Conservation (phyloP, 768 basidiomycete genomes). For the Boletus patriciae region DNA sequence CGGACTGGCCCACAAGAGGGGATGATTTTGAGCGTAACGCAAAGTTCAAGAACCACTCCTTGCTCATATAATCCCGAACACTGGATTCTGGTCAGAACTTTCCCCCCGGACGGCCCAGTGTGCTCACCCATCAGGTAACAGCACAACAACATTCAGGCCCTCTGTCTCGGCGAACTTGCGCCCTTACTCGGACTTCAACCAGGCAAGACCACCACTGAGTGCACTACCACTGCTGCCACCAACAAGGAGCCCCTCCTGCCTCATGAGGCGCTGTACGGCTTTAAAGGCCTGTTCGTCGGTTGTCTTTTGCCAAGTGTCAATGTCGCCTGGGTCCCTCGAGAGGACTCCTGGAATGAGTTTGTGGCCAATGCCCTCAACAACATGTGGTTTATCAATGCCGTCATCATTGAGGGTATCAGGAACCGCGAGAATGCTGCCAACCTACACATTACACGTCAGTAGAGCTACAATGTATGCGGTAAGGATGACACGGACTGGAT, state of each 20-base stretch:
- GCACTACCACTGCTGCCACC: constrained; percentile 93
- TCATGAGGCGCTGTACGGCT: constrained; percentile 74
- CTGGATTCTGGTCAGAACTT: constrained; percentile 38
- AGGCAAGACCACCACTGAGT: constrained; percentile 72
- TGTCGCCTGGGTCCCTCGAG: constrained; percentile 53
- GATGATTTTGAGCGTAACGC: constrained; percentile 57
- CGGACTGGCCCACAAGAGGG: constrained; percentile 31
- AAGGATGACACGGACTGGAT: constrained; percentile 63
- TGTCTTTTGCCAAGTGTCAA: constrained; percentile 87
- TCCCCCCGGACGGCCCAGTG: not conserved
- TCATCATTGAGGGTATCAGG: constrained; percentile 63
- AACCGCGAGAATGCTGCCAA: constrained; percentile 83
- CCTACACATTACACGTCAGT: constrained; percentile 41
- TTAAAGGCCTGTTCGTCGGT: constrained; percentile 78
- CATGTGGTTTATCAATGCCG: constrained; percentile 51
- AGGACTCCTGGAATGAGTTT: constrained; percentile 91
- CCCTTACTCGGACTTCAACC: constrained; percentile 74
- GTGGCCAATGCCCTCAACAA: constrained; percentile 96
- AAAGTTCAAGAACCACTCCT: constrained; percentile 84
- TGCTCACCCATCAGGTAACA: constrained; percentile 86
- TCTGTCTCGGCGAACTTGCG: constrained; percentile 57
- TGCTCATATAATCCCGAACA: constrained; percentile 93
- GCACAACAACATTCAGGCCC: constrained; percentile 84
- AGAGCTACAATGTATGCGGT: not conserved
- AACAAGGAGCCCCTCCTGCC: constrained; percentile 83